Base-by-base conservation (phyloP, 306 rosid genomes). In the Casuarina cunninghamiana region DNA sequence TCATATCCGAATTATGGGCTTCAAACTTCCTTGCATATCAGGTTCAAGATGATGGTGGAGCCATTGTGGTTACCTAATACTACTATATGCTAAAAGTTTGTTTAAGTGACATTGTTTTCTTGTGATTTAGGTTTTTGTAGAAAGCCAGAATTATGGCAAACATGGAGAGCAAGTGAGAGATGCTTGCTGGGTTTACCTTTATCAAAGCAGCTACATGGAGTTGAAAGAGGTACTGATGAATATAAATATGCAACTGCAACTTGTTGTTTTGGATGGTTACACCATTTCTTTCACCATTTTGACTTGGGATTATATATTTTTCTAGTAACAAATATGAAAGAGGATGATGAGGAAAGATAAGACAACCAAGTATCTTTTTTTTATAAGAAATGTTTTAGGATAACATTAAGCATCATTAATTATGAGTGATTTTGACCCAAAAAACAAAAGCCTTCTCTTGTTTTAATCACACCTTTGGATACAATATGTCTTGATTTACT, bases 121-220 rank as follows among this genome's bases (percentile, higher is more conserved):
- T 21, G 26, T 21, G 26, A 51, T 75, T 76, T 82, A 95, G 99
- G 93, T 93, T 73, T 93, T 95, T 84, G 97, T 97, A 0, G 97
- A 92, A 91, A 89, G 88, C 83, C 99, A 95, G 87, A 96, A 95
- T 79, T 95, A 95, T 50, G 99, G 99, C 76, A 79, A 88, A 83
- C 93, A 95, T 73, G 97, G 99, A 75, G 99, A 95, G 48, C 97
- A 94, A 45, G 99, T 95, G 68, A 87, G 96, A 83, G 93, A 83
- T 84, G 97, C 99, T 81, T 95, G 99, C 87, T 95, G 97, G 99
- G 99, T 97, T 32, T 95, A 93, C 86, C 99, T 95, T 75, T 95
- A 97, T 85, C 99, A 95, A 90, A 93, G 99, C 83, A 97, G 99
- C 45, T 82, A 96, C 88, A 87, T 91, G 92, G 97, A 91, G 83